Evolutionary conservation across 768 basidiomycete genomes (phyloP).

Genomic region (Rhodotorula toruloides): DNA sequence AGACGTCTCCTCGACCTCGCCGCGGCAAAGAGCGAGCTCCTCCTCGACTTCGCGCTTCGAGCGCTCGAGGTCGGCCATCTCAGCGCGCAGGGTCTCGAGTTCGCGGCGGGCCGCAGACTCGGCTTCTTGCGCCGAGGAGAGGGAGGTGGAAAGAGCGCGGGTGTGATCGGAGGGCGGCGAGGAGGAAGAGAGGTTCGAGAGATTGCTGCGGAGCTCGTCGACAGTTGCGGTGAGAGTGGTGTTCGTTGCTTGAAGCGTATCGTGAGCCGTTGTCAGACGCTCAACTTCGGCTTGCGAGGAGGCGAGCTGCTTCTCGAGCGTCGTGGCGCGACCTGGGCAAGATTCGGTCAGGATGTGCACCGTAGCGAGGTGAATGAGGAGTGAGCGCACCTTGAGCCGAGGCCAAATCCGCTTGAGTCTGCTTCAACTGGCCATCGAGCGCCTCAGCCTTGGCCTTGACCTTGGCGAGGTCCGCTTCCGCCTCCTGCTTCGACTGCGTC

Average conservation of each 20-base stretch:
- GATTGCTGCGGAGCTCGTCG: constrained; percentile 24
- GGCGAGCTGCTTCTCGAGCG: constrained; percentile 26
- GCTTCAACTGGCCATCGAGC: constrained; percentile 19
- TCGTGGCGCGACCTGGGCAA: constrained; percentile 7
- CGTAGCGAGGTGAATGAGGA: too few species aligned
- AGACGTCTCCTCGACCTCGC: constrained; percentile 30
- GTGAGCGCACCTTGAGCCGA: constrained; percentile 14
- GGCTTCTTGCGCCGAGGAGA: constrained; percentile 18
- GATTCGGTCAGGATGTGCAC: too few species aligned
- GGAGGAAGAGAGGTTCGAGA: constrained; percentile 7
- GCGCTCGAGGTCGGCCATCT: constrained; percentile 12
- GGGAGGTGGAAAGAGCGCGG: constrained; percentile 19
- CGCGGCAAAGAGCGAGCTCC: constrained; percentile 20
- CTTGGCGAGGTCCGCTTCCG: constrained; percentile 14
- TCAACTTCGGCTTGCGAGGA: constrained; percentile 17
- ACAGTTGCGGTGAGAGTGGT: constrained; percentile 6
- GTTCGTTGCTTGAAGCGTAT: constrained; percentile 15
- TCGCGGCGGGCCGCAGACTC: constrained; percentile 5
- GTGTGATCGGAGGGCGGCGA: constrained; percentile 19
- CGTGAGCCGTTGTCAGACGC: constrained; percentile 16
- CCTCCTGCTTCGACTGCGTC: neutral
- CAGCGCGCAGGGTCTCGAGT: constrained; percentile 10
- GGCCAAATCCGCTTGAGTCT: constrained; percentile 10
- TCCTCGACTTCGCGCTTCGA: constrained; percentile 17
- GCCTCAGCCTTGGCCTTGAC: constrained; percentile 22